A percentile compares a stretch with the other conserved stretches of the same genome.
Conservation (phyloP, 2,329 filamentous ascomycete genomes). For the Diaporthe aspalathi region DNA sequence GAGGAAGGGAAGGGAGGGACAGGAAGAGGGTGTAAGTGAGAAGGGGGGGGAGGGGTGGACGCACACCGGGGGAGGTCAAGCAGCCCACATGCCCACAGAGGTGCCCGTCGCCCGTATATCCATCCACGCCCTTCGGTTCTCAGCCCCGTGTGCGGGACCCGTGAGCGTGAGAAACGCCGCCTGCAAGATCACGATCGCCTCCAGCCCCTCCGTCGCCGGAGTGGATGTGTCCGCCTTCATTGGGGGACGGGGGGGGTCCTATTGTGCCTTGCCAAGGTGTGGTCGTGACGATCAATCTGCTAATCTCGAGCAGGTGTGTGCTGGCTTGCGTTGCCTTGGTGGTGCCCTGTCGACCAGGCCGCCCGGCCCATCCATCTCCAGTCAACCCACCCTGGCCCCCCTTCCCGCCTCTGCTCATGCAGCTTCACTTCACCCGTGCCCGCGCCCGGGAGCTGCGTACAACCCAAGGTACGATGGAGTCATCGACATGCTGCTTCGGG, state of each 20-base stretch:
- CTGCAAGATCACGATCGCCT: constrained; percentile 20
- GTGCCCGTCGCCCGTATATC: background rate
- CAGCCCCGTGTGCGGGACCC: background rate
- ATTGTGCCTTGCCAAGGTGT: background rate
- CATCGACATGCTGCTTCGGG: background rate
- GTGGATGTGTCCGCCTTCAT: background rate
- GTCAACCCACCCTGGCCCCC: background rate
- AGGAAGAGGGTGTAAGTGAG: background rate
- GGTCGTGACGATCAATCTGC: background rate
- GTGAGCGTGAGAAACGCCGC: background rate
- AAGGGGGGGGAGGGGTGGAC: too few relatives aligned
- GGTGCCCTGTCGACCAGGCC: background rate
- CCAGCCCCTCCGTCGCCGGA: background rate
- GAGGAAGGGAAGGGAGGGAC: background rate
- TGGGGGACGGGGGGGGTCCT: background rate
- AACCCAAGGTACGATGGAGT: too few relatives aligned
- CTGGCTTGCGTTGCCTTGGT: background rate
- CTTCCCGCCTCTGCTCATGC: constrained; percentile 16
- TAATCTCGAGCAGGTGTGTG: too few relatives aligned
- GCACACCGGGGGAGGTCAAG: background rate
- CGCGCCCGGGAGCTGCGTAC: background rate
- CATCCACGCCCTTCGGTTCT: background rate
- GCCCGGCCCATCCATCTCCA: background rate
- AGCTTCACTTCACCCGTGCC: constrained; percentile 1
- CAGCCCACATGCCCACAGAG: background rate